Base-by-base conservation (phyloP, 441 rosid species). In the California macrophylla region DNA sequence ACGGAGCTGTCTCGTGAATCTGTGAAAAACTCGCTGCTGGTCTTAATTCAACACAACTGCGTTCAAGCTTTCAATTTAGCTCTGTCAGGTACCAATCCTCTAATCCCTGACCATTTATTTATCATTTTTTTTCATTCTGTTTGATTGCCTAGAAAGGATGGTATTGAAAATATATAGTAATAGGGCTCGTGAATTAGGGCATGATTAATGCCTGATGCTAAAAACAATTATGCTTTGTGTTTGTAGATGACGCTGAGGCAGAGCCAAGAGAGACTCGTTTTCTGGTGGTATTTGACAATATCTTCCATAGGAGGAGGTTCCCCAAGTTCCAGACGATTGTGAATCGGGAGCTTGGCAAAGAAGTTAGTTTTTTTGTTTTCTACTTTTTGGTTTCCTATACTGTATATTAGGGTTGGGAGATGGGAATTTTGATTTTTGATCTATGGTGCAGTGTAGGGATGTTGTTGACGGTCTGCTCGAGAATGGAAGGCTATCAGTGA, bases 41-140 rank as follows among this genome's bases (percentile, higher is more conserved):
- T 89, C 69, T 79, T 93, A 76, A 91, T 89, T 74, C 97, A 91
- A 66, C 98, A 91, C 75, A 93, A 91, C 26, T 91, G 96, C 70
- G 92, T 85, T 24, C 97, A 93, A 75, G 88, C 96, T 56, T 91
- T 87, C 60, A 71, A 81, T 4, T 66, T 80, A 21, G 89, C 84
- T 42, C 90, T 80, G 8, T 54, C 76, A 64, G 93, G 96, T 88
- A 65, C 63, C 1, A 25, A 50, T 61, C 69, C 15, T 16, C 16
- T 24, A 58, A 58, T 23, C 28, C 30, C 64, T 24, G 24, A 23
- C 29, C 0, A 6, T 58, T 24, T 58, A 2, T 58, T 58, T 58
- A n/a, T 58, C 18, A 7, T 58, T 9, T 58, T 24, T 13, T 8
- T 58, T 24, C 0, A 23, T 10, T 58, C 23, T 58, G 64, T 58